Percentiles rank a stretch among this genome's conserved stretches.
phyloP scores from a whole-genome alignment of 1,284 basidiomycete genomes.

The Mrakiaceae sp. region DNA sequence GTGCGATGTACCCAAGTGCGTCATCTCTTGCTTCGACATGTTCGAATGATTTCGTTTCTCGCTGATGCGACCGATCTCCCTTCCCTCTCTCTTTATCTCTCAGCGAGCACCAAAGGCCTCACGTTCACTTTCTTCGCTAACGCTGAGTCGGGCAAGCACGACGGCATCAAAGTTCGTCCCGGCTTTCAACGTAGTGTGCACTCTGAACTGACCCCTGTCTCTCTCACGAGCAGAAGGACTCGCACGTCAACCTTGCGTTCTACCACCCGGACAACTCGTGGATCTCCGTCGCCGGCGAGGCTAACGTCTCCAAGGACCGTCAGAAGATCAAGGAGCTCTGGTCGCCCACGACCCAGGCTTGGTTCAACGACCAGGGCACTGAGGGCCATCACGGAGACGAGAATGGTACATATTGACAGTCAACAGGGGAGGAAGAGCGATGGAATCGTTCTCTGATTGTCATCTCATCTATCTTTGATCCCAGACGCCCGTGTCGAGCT shows the following conservation, averaged over 20 bases:
- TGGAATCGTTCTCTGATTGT: no score
- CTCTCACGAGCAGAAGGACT: constrained; percentile 16
- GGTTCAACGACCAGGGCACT: constrained; percentile 74
- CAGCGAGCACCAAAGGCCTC: background rate
- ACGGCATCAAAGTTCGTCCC: constrained; percentile 44
- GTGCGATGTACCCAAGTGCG: constrained; percentile 53
- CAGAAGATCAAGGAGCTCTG: constrained; percentile 55
- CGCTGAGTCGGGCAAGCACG: constrained; percentile 35
- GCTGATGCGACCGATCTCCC: background rate
- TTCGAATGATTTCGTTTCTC: background rate
- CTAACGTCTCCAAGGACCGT: constrained; percentile 51
- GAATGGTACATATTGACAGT: no score
- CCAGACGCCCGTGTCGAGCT: constrained; percentile 63
- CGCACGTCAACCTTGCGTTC: constrained; percentile 63
- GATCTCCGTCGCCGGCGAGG: constrained; percentile 66
- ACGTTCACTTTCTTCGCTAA: constrained; percentile 58
- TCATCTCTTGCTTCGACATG: background rate
- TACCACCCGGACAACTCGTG: constrained; percentile 61
- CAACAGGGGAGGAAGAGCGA: no score
- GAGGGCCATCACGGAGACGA: constrained; percentile 65
- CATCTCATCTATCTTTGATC: constrained; percentile 18
- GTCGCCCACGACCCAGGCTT: constrained; percentile 48
- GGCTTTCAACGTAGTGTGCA: no score
- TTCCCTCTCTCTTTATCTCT: background rate
- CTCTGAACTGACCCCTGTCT: background rate